These are phyloP conservation scores for Jatropha multifida DNA, from an alignment of 441 rosid species.

Conservation along the genomic window DNA sequence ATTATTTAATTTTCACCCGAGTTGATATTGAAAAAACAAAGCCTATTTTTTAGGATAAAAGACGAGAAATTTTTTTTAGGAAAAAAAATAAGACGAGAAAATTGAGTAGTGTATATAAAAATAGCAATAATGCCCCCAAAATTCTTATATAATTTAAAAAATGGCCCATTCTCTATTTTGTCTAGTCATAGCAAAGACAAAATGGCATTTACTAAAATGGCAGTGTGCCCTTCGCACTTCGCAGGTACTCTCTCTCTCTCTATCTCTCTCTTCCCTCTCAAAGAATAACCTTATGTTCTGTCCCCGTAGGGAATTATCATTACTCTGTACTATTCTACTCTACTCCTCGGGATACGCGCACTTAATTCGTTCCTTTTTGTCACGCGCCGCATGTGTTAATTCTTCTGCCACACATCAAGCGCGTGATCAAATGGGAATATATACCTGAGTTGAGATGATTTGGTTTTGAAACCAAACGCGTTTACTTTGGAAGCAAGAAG, in stretches of 20 bases:
- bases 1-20: no score
- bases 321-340: neutral
- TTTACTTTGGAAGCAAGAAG: neutral
- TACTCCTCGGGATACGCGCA: neutral
- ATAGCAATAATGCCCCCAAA: neutral
- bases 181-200: neutral
- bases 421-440: neutral
- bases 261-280: neutral
- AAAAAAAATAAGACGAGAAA: neutral
- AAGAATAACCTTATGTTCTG: neutral
- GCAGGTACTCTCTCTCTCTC: neutral
- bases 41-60: neutral
- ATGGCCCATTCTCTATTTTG: neutral
- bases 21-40: no score
- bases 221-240: neutral
- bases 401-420: neutral
- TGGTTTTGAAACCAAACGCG: neutral
- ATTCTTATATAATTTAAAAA: neutral
- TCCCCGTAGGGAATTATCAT: neutral
- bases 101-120: neutral
- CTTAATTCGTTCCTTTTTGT: neutral
- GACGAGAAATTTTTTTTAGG: neutral
- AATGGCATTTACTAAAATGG: conserved; percentile 2
- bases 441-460: no score
- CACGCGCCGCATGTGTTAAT: neutral